Base-by-base conservation (phyloP, 768 basidiomycete species). In the Obba rivulosa region DNA sequence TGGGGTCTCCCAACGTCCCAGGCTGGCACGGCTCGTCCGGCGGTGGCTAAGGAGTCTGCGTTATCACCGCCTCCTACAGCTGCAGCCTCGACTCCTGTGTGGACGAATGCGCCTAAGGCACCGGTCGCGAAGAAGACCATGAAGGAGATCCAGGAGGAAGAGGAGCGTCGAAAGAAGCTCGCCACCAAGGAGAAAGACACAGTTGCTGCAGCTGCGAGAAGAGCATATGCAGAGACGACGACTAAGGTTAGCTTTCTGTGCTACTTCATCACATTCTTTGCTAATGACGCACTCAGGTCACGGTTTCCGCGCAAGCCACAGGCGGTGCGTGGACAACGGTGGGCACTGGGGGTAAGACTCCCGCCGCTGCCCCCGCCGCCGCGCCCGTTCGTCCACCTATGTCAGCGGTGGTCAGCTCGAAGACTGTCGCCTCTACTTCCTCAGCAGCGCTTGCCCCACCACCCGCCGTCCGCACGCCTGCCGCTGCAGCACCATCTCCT, bases 71-170 rank as follows among this genome's bases (percentile, higher is more conserved):
- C 66, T 23, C 58, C 65, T 24, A 54, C 62, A 5, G 34, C 58
- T 0, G 50, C 66, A 2, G 24, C 63, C 2, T 47, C 58, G 10
- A 39, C 66, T 0, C 51, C 62, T 2, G 91, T 89, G 17, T 95
- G 92, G 91, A 86, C 83, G 9, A 81, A 75, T 57, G 69, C 77
- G 14, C 68, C 67, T 21, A 83, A 81, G 60, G 65, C 75, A 7
- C 69, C 70, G 9, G 62, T 72, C 2, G 63, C 76, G 7, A 94
- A 92, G 74, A 96, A 92, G 75, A 89, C 90, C 2, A 85, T 99
- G 85, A 97, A 95, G 72, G 93, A 99, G 71, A 99, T 99, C 35
- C 91, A 95, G 62, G 95, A 98, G 66, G 96, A 99, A 59, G 96
- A 99, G 62, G 92, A 95, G 66, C 79, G 72, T 54, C 78, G 86